A percentile compares a stretch with the other conserved stretches of the same genome.
phyloP scores from a whole-genome alignment of 1,139 yeast species.

The Protomyces inundatus region DNA sequence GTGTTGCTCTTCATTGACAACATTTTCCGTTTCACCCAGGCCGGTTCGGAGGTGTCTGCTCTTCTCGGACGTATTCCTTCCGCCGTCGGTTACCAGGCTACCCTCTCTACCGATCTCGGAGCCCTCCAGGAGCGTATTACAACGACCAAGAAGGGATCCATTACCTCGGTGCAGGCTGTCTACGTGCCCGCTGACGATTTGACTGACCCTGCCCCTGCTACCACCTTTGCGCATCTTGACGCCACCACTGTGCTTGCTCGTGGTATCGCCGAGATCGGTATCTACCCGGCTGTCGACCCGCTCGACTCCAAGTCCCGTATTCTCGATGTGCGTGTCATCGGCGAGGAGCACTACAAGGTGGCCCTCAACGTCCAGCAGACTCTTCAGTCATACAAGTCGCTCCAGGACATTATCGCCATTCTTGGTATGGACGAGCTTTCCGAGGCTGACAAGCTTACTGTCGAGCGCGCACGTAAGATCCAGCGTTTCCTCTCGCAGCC shows the following conservation, averaged over 20 bases:
- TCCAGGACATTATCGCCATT: constrained; percentile 99
- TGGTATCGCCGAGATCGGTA: constrained; percentile 99
- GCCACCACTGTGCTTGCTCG: constrained; percentile 99
- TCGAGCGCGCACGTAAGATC: constrained; percentile 99
- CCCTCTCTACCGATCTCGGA: constrained; percentile 99
- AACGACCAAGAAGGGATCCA: constrained; percentile 99
- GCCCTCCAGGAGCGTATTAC: constrained; percentile 99
- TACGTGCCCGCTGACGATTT: constrained; percentile 99
- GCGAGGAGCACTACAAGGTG: constrained; percentile 96
- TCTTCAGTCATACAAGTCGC: constrained; percentile 98
- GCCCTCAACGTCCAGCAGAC: constrained; percentile 96
- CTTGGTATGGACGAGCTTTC: constrained; percentile 99
- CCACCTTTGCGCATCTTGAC: constrained; percentile 99
- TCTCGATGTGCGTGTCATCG: constrained; percentile 93
- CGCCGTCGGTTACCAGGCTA: constrained; percentile 99
- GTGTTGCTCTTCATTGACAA: constrained; percentile 98
- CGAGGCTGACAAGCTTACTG: constrained; percentile 96
- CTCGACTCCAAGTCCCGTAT: constrained; percentile 99
- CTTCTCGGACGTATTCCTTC: constrained; percentile 99
- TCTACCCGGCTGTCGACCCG: constrained; percentile 99
- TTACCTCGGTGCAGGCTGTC: constrained; percentile 99
- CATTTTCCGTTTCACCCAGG: constrained; percentile 99
- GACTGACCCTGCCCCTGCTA: constrained; percentile 99
- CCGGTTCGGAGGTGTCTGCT: constrained; percentile 99
- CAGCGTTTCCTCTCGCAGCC: constrained; percentile 99